phyloP scores from a whole-genome alignment of 164 flowering plant species.

The Nymphaea colorata region DNA sequence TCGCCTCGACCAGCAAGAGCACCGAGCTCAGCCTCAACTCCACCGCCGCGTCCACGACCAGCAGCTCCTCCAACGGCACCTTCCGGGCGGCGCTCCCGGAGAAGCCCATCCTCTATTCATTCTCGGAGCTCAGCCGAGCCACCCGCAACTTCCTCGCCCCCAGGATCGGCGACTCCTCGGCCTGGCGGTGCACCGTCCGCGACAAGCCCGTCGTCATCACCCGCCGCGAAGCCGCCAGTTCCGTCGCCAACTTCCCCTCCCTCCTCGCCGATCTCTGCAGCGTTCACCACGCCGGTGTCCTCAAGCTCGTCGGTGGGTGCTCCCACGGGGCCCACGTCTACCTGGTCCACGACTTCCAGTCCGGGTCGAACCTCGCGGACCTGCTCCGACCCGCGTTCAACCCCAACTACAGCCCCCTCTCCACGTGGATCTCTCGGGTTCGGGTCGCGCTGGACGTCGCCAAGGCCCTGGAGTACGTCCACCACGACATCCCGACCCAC shows the following conservation, averaged over 20 bases:
- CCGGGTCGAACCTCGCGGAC: not conserved
- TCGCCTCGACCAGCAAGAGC: not conserved
- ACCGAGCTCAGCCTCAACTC: not conserved
- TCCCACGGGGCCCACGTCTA: not conserved
- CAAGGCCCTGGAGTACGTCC: constrained; percentile 6
- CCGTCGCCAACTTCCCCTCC: not conserved
- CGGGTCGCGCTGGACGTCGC: constrained; percentile 1
- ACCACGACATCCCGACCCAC: constrained; percentile 4
- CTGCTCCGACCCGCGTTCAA: not conserved
- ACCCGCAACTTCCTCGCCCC: constrained; percentile 1
- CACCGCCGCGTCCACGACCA: not conserved
- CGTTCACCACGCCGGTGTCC: constrained; percentile 1
- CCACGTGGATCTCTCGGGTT: constrained; percentile 3
- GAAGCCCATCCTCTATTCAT: constrained; percentile 1
- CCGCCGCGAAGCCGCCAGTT: not conserved
- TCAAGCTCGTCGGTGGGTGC: constrained; percentile 1
- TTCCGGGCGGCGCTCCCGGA: not conserved
- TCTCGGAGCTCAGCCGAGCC: not conserved
- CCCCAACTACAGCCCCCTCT: not conserved
- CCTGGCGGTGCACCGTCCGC: constrained; percentile 1
- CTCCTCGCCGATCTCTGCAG: constrained; percentile 2
- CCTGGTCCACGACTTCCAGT: constrained; percentile 1
- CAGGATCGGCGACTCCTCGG: not conserved
- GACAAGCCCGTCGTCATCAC: constrained; percentile 3
- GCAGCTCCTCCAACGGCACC: not conserved